These are phyloP conservation scores for Paxillus rubicundulus DNA, from an alignment of 768 basidiomycete genomes.

Conservation along the genomic window DNA sequence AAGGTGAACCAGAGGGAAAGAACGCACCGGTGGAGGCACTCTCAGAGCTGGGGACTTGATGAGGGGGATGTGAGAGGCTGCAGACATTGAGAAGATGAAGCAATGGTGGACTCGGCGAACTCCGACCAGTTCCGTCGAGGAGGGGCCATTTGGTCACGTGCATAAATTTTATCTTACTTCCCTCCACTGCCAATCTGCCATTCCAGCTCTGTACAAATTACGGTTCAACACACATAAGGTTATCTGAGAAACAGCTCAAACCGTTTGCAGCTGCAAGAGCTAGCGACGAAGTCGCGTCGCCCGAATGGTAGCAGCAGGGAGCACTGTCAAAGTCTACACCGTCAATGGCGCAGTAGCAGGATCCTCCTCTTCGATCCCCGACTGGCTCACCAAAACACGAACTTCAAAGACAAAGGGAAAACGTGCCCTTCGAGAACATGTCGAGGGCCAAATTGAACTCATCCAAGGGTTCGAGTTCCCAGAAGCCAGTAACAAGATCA, in stretches of 20 bases:
- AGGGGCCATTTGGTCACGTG: conserved; percentile 20
- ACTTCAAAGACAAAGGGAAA: conserved; percentile 54
- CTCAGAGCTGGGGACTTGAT: conserved; percentile 92
- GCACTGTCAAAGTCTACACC: conserved; percentile 82
- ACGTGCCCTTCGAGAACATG: conserved; percentile 63
- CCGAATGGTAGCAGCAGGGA: conserved; percentile 35
- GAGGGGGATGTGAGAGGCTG: conserved; percentile 73
- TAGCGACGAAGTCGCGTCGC: neutral
- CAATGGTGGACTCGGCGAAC: too few relatives aligned
- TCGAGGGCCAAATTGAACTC: conserved; percentile 85
- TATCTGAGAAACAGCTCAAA: neutral
- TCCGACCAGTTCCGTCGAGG: too few relatives aligned
- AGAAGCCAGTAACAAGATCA: conserved; percentile 90
- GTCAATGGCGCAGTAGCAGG: conserved; percentile 90
- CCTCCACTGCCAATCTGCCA: too few relatives aligned
- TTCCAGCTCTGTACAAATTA: neutral
- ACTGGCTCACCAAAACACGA: conserved; percentile 84
- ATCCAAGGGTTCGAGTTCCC: conserved; percentile 97
- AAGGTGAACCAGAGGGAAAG: neutral
- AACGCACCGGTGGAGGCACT: conserved; percentile 72
- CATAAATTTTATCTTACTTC: too few relatives aligned
- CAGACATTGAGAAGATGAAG: too few relatives aligned
- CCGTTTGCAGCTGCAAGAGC: neutral
- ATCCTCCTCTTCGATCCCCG: conserved; percentile 88
- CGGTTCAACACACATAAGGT: too few relatives aligned